Conservation (phyloP, 2,329 filamentous ascomycete genomes). For the Mycosphaerella arachidis region DNA sequence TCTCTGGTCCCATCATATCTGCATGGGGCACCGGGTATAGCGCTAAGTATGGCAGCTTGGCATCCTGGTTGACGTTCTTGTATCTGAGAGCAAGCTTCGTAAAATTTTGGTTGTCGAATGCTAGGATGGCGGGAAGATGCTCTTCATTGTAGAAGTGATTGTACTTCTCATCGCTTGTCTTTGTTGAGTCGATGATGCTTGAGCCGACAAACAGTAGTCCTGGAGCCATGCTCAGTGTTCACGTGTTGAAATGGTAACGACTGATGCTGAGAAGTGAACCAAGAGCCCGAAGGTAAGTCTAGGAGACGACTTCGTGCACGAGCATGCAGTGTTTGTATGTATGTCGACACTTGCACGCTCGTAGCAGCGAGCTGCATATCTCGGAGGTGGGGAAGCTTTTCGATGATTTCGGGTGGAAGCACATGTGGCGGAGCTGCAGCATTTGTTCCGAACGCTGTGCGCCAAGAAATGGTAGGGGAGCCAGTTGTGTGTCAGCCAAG, state of each 20-base stretch:
- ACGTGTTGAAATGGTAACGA: no score
- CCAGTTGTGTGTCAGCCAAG: no score
- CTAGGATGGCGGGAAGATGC: slow-evolving; percentile 1
- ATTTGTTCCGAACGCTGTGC: no score
- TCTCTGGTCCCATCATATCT: slow-evolving; percentile 5
- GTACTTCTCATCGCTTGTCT: slow-evolving; percentile 6
- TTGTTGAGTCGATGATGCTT: slow-evolving; percentile 1
- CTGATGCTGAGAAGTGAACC: not conserved
- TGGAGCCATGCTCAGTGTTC: not conserved
- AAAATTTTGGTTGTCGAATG: not conserved
- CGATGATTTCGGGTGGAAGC: no score
- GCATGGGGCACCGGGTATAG: slow-evolving; percentile 16
- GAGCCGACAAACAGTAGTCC: slow-evolving; percentile 8
- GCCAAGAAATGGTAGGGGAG: no score
- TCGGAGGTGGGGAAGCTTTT: no score
- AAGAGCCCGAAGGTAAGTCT: not conserved
- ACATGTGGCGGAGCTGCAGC: no score
- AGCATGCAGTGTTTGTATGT: no score
- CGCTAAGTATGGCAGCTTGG: slow-evolving; percentile 14
- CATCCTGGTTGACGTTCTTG: slow-evolving; percentile 12
- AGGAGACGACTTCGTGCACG: no score
- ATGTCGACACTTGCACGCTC: no score
- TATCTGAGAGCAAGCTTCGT: slow-evolving; percentile 16
- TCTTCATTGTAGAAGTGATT: slow-evolving; percentile 9
- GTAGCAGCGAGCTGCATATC: no score